Evolutionary conservation across 345 rosid species (phyloP), one percentile per base, ranked within the genome.

Genomic region (Anacardium occidentale): DNA sequence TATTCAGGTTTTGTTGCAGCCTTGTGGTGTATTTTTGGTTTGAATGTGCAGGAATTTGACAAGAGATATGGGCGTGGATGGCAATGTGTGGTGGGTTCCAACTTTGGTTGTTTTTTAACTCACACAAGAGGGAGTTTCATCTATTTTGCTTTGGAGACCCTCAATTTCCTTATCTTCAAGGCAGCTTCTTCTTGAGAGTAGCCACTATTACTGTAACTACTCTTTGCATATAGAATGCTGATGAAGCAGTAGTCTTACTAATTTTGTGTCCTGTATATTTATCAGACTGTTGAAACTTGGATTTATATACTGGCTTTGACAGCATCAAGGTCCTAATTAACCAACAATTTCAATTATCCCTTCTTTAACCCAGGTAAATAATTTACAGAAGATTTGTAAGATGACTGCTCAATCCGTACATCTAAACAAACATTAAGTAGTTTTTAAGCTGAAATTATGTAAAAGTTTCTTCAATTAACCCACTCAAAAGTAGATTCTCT

Each of bases 381-480:
- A n/a, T n/a, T n/a, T n/a, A n/a, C n/a, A n/a, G n/a, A n/a, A n/a
- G n/a, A n/a, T n/a, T n/a, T n/a, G n/a, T n/a, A n/a, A n/a, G n/a
- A n/a, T n/a, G n/a, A n/a, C n/a, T n/a, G n/a, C n/a, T n/a, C 26
- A 26, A 48, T 69, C 64, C 26, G 45, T 44, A 32, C 60, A 56
- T 54, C 14, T 12, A 26, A 66, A 48, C 18, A 64, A 53, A 21
- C 73, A 57, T 62, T 42, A 10, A 21, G n/a, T 0, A 62, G 70
- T 44, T 21, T 24, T 17, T 55, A 25, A 63, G 57, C 32, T 42
- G 17, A 55, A 66, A 55, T 70, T 63, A 82, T 17, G 79, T 64
- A 9, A 83, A 51, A 57, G 77, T 74, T 82, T 92, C 99, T 61
- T 80, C 89, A 29, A 92, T 86, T 75, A 92, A 75, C 62, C 84